Conservation (phyloP, 148 eudicot species). For the Rhododendron simsii region DNA sequence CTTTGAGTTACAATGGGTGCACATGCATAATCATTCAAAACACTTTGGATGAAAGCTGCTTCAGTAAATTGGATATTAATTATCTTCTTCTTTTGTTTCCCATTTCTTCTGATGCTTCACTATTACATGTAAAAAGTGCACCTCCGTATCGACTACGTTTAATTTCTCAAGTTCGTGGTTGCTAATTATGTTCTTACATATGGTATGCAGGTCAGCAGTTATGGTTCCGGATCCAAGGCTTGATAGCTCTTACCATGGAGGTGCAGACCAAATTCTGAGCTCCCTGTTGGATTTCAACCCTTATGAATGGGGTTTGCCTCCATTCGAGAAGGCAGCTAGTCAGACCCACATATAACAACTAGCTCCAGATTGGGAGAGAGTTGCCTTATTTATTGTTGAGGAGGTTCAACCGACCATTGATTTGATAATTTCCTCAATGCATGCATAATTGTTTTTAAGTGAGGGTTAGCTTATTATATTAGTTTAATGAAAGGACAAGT, state of each 20-base stretch:
- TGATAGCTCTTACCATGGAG: conserved; percentile 54
- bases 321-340: conserved; percentile 41
- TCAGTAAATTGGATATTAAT: too few species aligned
- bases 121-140: neutral
- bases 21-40: neutral
- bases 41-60: neutral
- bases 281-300: conserved; percentile 80
- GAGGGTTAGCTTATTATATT: neutral
- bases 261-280: conserved; percentile 65
- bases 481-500: neutral
- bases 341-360: conserved; percentile 14
- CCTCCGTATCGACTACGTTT: neutral
- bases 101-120: neutral
- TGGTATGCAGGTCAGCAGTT: conserved; percentile 66
- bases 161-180: neutral
- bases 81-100: neutral
- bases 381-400: neutral
- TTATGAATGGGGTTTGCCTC: conserved; percentile 78
- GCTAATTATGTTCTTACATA: neutral
- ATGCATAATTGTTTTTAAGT: neutral
- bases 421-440: neutral
- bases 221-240: conserved; percentile 95
- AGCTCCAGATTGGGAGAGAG: neutral
- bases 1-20: neutral
- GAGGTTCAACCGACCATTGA: neutral